Evolutionary conservation across 768 basidiomycete genomes (phyloP).

Genomic region (Pleurotus cornucopiae): DNA sequence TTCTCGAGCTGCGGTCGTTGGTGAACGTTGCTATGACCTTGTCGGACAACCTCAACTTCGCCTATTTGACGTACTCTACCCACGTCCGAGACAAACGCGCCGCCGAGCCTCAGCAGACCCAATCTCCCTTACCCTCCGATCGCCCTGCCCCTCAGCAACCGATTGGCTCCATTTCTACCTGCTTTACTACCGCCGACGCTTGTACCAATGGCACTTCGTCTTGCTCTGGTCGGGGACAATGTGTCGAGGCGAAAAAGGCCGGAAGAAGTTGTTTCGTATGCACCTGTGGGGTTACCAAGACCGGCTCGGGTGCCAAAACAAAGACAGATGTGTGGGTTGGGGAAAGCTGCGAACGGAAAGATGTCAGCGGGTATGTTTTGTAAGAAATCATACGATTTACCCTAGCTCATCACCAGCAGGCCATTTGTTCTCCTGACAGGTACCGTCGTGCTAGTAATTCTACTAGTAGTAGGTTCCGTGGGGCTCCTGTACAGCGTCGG

Average conservation of each 20-base stretch:
- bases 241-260: slow-evolving; percentile 54
- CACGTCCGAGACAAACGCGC: slow-evolving; percentile 29
- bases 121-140: slow-evolving; percentile 42
- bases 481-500: slow-evolving; percentile 63
- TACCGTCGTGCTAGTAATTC: slow-evolving; percentile 57
- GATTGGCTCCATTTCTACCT: slow-evolving; percentile 56
- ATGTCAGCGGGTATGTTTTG: slow-evolving; percentile 69
- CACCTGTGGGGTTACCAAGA: slow-evolving; percentile 43
- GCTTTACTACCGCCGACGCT: slow-evolving; percentile 47
- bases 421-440: slow-evolving; percentile 74
- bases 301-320: slow-evolving; percentile 45
- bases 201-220: slow-evolving; percentile 60
- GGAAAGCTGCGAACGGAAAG: slow-evolving; percentile 69
- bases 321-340: slow-evolving; percentile 72
- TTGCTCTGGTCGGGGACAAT: slow-evolving; percentile 72
- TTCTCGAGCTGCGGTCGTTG: slow-evolving; percentile 40
- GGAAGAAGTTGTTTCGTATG: slow-evolving; percentile 57
- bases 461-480: slow-evolving; percentile 65
- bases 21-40: slow-evolving; percentile 39
- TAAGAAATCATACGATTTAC: background rate
- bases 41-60: slow-evolving; percentile 37
- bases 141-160: slow-evolving; percentile 45
- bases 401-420: slow-evolving; percentile 29
- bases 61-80: slow-evolving; percentile 44
- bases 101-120: slow-evolving; percentile 33